Base-by-base conservation (phyloP, 441 rosid genomes). In the Isatis lusitanica region DNA sequence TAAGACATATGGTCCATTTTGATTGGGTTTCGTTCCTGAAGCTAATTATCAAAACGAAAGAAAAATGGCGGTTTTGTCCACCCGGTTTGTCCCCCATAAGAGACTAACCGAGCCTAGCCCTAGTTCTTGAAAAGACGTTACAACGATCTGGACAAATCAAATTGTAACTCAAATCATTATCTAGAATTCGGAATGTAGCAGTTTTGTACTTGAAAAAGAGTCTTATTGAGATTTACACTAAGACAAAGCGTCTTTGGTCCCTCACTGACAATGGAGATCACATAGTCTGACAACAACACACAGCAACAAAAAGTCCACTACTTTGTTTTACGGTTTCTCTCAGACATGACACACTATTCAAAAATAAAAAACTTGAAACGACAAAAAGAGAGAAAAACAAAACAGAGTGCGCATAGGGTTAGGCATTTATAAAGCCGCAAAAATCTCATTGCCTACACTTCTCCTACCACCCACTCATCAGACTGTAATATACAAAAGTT, bases 211-310 rank as follows among this genome's bases (percentile, higher is more conserved):
- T 38, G 1, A 26, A 26, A 26, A 38, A 69, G 36, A 62, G 60
- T 24, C 7, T 70, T 46, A 47, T 21, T 2, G 53, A 69, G 10
- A 68, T 9, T 9, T 62, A 69, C 51, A 63, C 59, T 10, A 26
- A 47, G 66, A 57, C 53, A 76, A 63, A 63, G 66, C 21, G 6
- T 63, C n/a, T n/a, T 70, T 75, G 75, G 71, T 70, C 79, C 75
- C 79, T 63, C 75, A 55, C 75, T 56, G 71, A 75, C 78, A 70
- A 69, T 75, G 71, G 71, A 76, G 71, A 70, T 76, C 71, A 63
- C 71, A 69, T 28, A 70, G 55, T 39, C 71, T 70, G 75, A 76
- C 74, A 75, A 69, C 74, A 68, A 69, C 73, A 68, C 31, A 56
- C 55, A 69, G 68, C 60, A 68, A 50, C 56, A 68, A 60, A 75